Percentiles rank a stretch among this genome's conserved stretches.
Evolutionary conservation across 495 filamentous ascomycete species (phyloP).

Genomic region (Xanthoparmelia taractica): DNA sequence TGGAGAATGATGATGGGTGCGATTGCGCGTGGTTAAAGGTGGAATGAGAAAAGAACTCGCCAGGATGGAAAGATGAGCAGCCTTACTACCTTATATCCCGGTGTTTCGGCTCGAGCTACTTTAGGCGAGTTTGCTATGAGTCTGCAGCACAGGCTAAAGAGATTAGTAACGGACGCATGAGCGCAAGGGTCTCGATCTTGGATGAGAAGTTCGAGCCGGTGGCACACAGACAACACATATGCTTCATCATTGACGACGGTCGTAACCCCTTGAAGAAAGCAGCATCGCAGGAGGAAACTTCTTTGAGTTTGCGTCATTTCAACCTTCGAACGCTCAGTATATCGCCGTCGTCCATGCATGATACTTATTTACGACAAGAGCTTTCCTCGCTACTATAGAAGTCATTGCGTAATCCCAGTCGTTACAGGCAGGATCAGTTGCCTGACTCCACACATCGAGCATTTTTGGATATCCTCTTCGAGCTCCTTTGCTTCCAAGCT

Average conservation of each 20-base stretch:
- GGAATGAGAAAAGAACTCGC: too few species aligned
- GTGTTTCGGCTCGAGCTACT: too few species aligned
- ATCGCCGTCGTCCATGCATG: conserved; percentile 16
- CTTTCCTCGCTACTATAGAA: conserved; percentile 15
- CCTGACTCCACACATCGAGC: background rate
- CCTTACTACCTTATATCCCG: too few species aligned
- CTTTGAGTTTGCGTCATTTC: background rate
- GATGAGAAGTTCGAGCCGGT: too few species aligned
- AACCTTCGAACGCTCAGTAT: background rate
- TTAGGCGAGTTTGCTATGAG: too few species aligned
- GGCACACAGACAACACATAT: too few species aligned
- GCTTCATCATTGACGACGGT: background rate
- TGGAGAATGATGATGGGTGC: background rate
- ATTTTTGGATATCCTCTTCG: background rate
- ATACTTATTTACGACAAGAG: background rate
- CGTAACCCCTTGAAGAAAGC: background rate
- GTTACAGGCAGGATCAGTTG: conserved; percentile 1
- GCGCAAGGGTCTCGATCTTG: too few species aligned
- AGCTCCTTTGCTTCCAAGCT: background rate
- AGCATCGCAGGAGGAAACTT: background rate
- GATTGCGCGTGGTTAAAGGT: background rate
- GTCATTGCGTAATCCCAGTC: conserved; percentile 9
- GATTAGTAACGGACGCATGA: too few species aligned
- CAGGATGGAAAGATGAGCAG: too few species aligned
- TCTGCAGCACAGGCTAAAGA: too few species aligned